Evolutionary conservation across 2,329 filamentous ascomycete species (phyloP), one percentile per base, ranked within the genome.

Genomic region (Aureobasidium sp.): DNA sequence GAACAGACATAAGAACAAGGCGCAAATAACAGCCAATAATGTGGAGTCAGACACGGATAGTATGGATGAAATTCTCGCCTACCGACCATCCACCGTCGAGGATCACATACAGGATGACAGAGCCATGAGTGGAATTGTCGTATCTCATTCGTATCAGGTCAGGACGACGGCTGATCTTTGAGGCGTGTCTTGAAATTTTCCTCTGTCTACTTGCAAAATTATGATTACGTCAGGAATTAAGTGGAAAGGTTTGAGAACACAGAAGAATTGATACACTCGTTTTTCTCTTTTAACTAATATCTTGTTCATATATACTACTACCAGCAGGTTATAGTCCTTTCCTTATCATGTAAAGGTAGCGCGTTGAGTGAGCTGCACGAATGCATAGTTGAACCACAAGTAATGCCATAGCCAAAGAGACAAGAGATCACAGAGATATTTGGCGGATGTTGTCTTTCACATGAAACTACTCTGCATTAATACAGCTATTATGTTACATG

Each of bases 11-110:
- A 62, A 62, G 41, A 55, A 56, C 24, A 15, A 26, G 50, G 50
- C 60, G 15, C 60, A 55, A 20, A 24, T 62, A 6, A 62, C 50
- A 17, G 60, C 51, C 29, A 56, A 61, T 29, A 34, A 56, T n/a
- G 50, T 56, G 20, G 60, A 62, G 27, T 56, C 50, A 7, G 60
- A 62, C 29, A 41, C 37, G 15, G 50, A 62, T 12, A 62, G 60
- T 24, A 56, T 50, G 17, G 50, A 56, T 27, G 44, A 62, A 24
- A 62, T 62, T 24, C 48, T 62, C 17, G 24, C n/a, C 39, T 34
- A 59, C 1, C 36, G 27, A 13, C 57, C 36, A 6, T 36, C 57
- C 7, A 37, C 46, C 17, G 5, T 34, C 26, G 41, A 36, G n/a
- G 57, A 61, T 44, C 36, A 51, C 26, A 7, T 51, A 8, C 5